A percentile compares a stretch with the other conserved stretches of the same genome.
phyloP scores from a whole-genome alignment of 495 filamentous ascomycete species.

The Polyplosphaeria fusca region DNA sequence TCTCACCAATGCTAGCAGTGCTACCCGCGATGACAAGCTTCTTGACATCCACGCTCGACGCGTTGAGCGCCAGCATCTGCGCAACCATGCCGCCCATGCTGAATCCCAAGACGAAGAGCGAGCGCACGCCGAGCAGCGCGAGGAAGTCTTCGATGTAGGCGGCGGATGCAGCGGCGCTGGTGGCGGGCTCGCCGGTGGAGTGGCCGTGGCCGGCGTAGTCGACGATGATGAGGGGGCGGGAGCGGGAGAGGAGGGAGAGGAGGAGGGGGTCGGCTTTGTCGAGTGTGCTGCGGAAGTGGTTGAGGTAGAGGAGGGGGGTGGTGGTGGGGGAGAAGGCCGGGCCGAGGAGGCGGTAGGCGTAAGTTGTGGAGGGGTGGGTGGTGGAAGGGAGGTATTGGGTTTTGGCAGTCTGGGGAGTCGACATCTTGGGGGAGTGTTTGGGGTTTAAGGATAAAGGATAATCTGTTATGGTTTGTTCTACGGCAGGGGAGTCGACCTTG shows the following conservation, averaged over 20 bases:
- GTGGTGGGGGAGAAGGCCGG: background rate
- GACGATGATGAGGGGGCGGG: background rate
- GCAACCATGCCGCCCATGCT: background rate
- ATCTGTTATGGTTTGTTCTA: too few relatives aligned
- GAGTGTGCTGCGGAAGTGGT: background rate
- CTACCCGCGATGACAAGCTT: background rate
- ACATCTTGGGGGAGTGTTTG: too few relatives aligned
- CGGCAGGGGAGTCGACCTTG: too few relatives aligned
- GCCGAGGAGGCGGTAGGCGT: background rate
- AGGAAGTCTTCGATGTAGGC: background rate
- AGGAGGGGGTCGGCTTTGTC: background rate
- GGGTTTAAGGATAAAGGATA: too few relatives aligned
- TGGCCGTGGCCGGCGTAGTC: background rate
- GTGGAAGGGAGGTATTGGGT: background rate
- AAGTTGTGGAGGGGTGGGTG: background rate
- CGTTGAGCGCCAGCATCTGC: background rate
- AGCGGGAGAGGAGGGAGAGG: background rate
- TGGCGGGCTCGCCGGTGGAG: background rate
- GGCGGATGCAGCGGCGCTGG: background rate
- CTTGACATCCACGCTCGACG: background rate
- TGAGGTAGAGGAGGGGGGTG: background rate
- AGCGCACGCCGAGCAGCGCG: background rate
- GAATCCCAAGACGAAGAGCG: background rate
- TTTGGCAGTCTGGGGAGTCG: background rate
- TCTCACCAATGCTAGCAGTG: background rate